Evolutionary conservation across 2,329 filamentous ascomycete genomes (phyloP).

Genomic region (Dothistroma septosporum): DNA sequence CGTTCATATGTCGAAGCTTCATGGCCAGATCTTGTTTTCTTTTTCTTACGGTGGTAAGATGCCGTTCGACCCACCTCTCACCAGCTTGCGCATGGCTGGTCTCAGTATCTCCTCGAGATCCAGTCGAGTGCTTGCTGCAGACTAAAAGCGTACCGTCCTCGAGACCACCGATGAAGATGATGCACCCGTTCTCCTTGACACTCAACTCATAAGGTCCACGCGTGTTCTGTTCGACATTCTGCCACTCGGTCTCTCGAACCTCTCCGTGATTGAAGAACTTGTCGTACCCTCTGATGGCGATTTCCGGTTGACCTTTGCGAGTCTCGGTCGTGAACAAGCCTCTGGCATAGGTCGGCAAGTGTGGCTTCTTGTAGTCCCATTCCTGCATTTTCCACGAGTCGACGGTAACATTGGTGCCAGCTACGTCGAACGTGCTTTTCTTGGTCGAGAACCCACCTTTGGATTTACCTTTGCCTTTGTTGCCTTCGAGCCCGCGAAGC

Average conservation of each 20-base stretch:
- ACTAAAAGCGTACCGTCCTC: conserved; percentile 86
- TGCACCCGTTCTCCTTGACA: conserved; percentile 98
- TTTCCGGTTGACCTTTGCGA: conserved; percentile 64
- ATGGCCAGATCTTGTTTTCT: conserved; percentile 72
- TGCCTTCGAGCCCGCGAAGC: conserved; percentile 59
- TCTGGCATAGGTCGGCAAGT: conserved; percentile 86
- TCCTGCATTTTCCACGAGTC: conserved; percentile 93
- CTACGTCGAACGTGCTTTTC: conserved; percentile 71
- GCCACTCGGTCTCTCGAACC: conserved; percentile 76
- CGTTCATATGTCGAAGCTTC: conserved; percentile 73
- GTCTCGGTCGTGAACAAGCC: conserved; percentile 85
- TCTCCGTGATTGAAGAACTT: conserved; percentile 98
- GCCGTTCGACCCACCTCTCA: conserved; percentile 74
- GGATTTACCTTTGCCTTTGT: conserved; percentile 48
- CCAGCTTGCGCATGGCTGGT: conserved; percentile 81
- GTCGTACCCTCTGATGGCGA: conserved; percentile 87
- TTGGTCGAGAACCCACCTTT: conserved; percentile 65
- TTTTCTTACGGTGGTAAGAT: conserved; percentile 73
- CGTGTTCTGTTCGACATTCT: conserved; percentile 69
- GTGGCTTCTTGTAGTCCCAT: conserved; percentile 86
- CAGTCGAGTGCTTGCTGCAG: conserved; percentile 98
- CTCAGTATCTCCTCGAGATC: conserved; percentile 64
- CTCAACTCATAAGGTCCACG: conserved; percentile 89
- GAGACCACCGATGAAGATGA: conserved; percentile 91
- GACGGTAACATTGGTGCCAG: conserved; percentile 63